Evolutionary conservation across 2,329 filamentous ascomycete species (phyloP), one percentile per base, ranked within the genome.

Genomic region (Malbranchea cinnamomea): DNA sequence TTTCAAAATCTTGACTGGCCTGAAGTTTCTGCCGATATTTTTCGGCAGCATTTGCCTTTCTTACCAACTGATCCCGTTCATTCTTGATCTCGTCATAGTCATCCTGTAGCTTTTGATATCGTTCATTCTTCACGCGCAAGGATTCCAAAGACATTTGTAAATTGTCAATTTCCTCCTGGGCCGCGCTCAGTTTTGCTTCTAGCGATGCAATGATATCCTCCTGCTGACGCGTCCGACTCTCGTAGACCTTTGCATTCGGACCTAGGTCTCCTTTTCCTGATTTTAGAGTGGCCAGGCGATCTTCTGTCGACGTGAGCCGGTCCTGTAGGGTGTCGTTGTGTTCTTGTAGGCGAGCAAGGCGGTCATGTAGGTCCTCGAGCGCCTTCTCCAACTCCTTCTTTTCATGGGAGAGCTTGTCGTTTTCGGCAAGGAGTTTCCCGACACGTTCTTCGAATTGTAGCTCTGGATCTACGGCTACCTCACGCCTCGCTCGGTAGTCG

Each of bases 181-280:
- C 43, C 18, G 65, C 60, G 33, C 78, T 68, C 7, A 76, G 54
- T 41, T 79, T 68, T 12, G 67, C 65, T 48, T 85, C 79, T 41
- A 82, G 69, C 14, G 63, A 67, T 22, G 73, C 71, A 45, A 85
- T 84, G 28, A 82, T 60, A 34, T 76, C 66, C 48, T 81, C 74
- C 43, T 78, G 73, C 42, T 82, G 56, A 19, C 53, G 50, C 4
- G 54, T 74, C 61, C 41, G 78, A 56, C 36, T 34, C 53, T 52
- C 54, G 20, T 58, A 35, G 2, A 51, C 52, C 39, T 52, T 57
- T 30, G 48, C 50, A 37, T 52, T 55, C 57, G 64, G 47, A 57
- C 68, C 50, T 58, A 51, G 34, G 25, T 59, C 57, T 6, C 53
- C 56, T 31, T 60, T 57, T 10, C 57, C 58, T n/a, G 58, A 59